Percentiles rank a stretch among this genome's conserved stretches.
These are phyloP conservation scores for Hylodesmum podocarpum DNA, from an alignment of 306 rosid species.

Conservation along the genomic window DNA sequence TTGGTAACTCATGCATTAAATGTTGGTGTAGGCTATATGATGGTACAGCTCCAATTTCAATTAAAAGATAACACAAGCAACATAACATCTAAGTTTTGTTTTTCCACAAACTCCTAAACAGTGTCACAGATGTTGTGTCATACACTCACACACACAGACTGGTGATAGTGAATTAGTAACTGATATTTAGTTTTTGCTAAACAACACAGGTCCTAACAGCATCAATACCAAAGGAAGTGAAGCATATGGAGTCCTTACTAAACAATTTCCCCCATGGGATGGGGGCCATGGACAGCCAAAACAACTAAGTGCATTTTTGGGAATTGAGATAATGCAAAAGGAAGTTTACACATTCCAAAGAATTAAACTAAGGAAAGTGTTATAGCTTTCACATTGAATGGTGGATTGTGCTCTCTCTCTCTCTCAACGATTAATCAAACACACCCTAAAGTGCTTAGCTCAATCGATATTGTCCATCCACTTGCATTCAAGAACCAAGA, in stretches of 20 bases:
- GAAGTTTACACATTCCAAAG: too few relatives aligned
- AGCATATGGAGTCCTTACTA: conserved; percentile 76
- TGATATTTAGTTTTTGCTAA: background rate
- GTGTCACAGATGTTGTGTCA: background rate
- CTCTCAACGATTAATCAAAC: too few relatives aligned
- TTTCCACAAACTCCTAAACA: background rate
- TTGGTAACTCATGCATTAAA: too few relatives aligned
- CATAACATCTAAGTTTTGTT: background rate
- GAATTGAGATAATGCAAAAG: too few relatives aligned
- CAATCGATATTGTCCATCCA: conserved; percentile 24
- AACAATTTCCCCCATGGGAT: conserved; percentile 64
- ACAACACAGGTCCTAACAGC: conserved; percentile 65
- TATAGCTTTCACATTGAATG: too few relatives aligned
- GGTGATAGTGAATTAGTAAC: background rate
- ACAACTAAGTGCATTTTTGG: too few relatives aligned
- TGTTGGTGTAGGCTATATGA: background rate
- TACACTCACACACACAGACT: background rate
- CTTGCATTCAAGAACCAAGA: conserved; percentile 23
- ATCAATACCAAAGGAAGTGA: conserved; percentile 83
- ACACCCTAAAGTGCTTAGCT: conserved; percentile 41
- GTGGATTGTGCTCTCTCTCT: too few relatives aligned
- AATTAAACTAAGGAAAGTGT: too few relatives aligned
- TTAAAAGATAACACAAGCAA: background rate
- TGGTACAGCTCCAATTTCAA: background rate
- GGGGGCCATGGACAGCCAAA: conserved; percentile 38